Percentiles rank a stretch among this genome's conserved stretches.
Conservation (phyloP, 352 stramenopile species). For the Phytophthora melonis region DNA sequence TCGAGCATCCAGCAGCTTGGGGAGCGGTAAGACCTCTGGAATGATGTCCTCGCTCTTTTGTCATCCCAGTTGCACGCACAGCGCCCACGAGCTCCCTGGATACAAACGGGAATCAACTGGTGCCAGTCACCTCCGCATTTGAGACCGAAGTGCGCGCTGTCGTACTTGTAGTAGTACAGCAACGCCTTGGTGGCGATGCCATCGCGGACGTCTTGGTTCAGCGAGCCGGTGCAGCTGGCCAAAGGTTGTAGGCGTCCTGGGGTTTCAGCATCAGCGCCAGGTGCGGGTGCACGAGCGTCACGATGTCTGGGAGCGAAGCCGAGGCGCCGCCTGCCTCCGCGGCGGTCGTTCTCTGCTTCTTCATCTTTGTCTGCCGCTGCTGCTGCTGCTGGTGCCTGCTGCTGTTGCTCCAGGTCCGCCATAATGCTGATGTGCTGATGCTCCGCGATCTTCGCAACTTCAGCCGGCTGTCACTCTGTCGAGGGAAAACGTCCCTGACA, state of each 20-base stretch:
- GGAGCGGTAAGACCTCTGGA: background rate
- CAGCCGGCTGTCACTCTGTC: background rate
- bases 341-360: no score
- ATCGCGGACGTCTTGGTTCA: conserved; percentile 10
- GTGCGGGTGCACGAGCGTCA: background rate
- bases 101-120: conserved; percentile 5
- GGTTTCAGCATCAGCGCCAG: background rate
- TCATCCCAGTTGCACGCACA: conserved; percentile 8
- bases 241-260: conserved; percentile 2
- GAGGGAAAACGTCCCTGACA: background rate
- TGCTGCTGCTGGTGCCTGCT: no score
- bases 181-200: conserved; percentile 11
- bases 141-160: conserved; percentile 7
- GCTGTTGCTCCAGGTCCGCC: no score
- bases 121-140: conserved; percentile 12
- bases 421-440: no score
- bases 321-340: no score
- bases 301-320: no score
- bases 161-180: conserved; percentile 1
- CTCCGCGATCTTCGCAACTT: no score
- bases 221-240: background rate
- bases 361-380: no score
- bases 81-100: background rate
- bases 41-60: background rate
- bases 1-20: conserved; percentile 5